Evolutionary conservation across 139 green algal species (phyloP).

Genomic region (Spirogloea muscicola): DNA sequence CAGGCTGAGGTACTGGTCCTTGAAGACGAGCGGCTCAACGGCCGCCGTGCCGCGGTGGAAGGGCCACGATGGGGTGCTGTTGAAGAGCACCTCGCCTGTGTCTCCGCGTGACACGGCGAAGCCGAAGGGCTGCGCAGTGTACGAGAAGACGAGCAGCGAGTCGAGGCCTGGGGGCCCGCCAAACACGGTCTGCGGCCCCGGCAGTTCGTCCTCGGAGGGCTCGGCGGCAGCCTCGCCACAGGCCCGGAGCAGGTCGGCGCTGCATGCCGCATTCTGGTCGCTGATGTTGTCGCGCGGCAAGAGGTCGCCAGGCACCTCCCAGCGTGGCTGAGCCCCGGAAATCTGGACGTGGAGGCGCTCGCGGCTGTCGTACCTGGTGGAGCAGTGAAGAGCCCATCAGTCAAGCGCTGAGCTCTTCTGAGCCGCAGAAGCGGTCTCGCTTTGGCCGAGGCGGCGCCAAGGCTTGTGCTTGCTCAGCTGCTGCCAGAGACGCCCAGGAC

Average conservation of each 20-base stretch:
- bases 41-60: background rate
- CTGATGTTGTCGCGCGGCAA: background rate
- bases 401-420: too few relatives aligned
- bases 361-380: constrained; percentile 24
- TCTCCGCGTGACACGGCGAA: constrained; percentile 16
- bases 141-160: constrained; percentile 9
- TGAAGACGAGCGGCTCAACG: constrained; percentile 32
- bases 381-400: too few relatives aligned
- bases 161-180: background rate
- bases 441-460: too few relatives aligned
- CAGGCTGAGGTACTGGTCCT: constrained; percentile 38
- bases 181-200: background rate
- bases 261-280: background rate
- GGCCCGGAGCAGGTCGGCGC: background rate
- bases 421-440: too few relatives aligned
- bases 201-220: background rate
- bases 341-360: constrained; percentile 36
- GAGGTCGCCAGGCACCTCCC: constrained; percentile 23
- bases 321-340: background rate
- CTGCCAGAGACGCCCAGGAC: too few relatives aligned
- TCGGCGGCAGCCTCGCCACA: background rate
- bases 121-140: constrained; percentile 29
- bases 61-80: constrained; percentile 12
- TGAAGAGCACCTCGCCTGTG: constrained; percentile 37
- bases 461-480: too few relatives aligned